These are phyloP conservation scores for Botrytis medusae DNA, from an alignment of 2,329 filamentous ascomycete species.

Conservation along the genomic window DNA sequence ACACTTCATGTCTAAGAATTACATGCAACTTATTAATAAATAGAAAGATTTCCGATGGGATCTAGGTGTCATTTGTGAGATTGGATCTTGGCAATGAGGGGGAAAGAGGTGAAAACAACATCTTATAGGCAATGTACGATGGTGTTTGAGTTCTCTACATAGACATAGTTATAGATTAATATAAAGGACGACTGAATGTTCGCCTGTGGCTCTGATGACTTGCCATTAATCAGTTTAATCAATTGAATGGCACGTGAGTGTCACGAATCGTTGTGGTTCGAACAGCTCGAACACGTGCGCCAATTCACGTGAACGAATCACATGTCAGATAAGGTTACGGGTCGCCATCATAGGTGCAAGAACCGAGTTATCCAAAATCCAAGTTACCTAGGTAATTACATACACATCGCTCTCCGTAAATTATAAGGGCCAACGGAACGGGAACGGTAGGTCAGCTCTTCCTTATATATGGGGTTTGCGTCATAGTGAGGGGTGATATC, in stretches of 20 bases:
- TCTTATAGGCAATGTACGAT: background rate
- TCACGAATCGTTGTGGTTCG: background rate
- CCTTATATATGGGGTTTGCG: background rate
- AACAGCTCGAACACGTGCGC: background rate
- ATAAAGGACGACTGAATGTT: background rate
- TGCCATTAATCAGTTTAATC: background rate
- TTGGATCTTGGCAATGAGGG: slow-evolving; percentile 2
- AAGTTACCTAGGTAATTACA: background rate
- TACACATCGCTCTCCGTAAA: background rate
- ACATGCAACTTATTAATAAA: slow-evolving; percentile 5
- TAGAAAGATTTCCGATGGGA: background rate
- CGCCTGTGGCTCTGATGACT: background rate
- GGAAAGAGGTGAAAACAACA: background rate
- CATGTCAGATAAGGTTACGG: background rate
- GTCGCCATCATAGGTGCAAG: background rate
- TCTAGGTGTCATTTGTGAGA: slow-evolving; percentile 5
- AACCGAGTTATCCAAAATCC: background rate
- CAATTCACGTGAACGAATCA: background rate
- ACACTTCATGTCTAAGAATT: slow-evolving; percentile 7
- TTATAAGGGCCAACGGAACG: background rate
- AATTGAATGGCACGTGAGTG: background rate
- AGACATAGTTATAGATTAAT: background rate
- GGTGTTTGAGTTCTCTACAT: background rate
- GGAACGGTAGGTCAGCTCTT: background rate
- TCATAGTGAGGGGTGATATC: background rate